Evolutionary conservation across 2,329 filamentous ascomycete genomes (phyloP), one percentile per base, ranked within the genome.

Genomic region (Ceratocystis ficicola): DNA sequence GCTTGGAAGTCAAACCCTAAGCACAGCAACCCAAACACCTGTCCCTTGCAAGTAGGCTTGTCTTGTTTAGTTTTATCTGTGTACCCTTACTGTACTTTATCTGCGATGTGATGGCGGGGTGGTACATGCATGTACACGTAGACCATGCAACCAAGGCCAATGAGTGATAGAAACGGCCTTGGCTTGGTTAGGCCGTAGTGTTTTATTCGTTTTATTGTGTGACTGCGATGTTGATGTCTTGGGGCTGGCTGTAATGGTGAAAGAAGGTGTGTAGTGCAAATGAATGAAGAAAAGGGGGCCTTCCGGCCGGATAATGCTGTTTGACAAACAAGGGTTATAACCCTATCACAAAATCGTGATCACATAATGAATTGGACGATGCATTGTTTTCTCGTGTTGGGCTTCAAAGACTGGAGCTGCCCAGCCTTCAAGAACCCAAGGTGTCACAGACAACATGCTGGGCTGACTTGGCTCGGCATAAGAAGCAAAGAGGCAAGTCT

Each of bases 71-170:
- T 55, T 15, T 55, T 55, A 3, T 32, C 36, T 36, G 28, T 59
- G 25, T 59, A 59, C 28, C 30, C 28, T 36, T n/a, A 25, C 12
- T 32, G 55, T 59, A 59, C 55, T 59, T 59, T 36, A 59, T 59
- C 55, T 59, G 55, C 17, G 55, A 59, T 59, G 28, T 20, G 28
- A 59, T 59, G 55, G 55, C 17, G 55, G 55, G 48, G 48, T 52
- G 48, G 48, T 52, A 52, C 48, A 52, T 20, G 28, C 30, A 20
- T 59, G 52, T 59, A 59, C 55, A 59, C 48, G 30, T 59, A 30
- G 28, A 36, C 8, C 8, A n/a, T 20, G 28, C 30, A 36, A 59
- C 55, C 30, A 59, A 36, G 28, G 7, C 30, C 28, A 20, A 25
- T 5, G 12, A n/a, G 12, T 36, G 28, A 20, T 17, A 30, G 30